Evolutionary conservation across 2,329 filamentous ascomycete genomes (phyloP), one percentile per base, ranked within the genome.

Genomic region (Capronia americana): DNA sequence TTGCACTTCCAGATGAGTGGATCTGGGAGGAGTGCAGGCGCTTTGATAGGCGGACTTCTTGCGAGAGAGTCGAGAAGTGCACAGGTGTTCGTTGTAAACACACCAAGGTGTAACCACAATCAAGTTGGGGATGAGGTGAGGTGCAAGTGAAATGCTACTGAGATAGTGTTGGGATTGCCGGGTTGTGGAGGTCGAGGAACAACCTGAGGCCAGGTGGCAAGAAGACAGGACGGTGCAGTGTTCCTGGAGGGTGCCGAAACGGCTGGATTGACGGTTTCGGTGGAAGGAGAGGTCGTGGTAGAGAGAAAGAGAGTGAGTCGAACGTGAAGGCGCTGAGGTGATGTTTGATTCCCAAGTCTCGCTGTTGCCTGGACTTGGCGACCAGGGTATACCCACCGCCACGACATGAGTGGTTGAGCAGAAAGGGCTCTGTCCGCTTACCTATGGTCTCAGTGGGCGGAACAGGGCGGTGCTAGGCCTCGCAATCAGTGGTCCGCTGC

Each of bases 171-270:
- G 12, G 11, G 34, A 32, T 30, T 44, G 17, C 10, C 23, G 34
- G 34, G 38, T 23, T 58, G 41, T 48, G 58, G 64, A 58, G 44
- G 23, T 5, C 17, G 38, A 50, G 57, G 12, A 34, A 64, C 57
- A 66, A 61, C 65, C 68, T 70, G 65, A 70, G 68, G 68, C 65
- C 68, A 70, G 51, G 68, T 70, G 68, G 68, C 68, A 51, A 68
- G 34, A 59, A 34, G 48, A 46, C 7, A 48, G 60, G 61, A 46
- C 32, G 63, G 32, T 44, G 38, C 6, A n/a, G 38, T 63, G 4
- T 41, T 12, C 28, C n/a, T 41, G 12, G 48, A 6, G 32, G 17
- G 54, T 23, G 58, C 55, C 68, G 54, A 53, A 38, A 38, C 34
- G 60, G 14, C 44, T 41, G 54, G 51, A 53, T 64, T 58, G 67